phyloP scores from a whole-genome alignment of 2,329 filamentous ascomycete species.

The Clonostachys solani region DNA sequence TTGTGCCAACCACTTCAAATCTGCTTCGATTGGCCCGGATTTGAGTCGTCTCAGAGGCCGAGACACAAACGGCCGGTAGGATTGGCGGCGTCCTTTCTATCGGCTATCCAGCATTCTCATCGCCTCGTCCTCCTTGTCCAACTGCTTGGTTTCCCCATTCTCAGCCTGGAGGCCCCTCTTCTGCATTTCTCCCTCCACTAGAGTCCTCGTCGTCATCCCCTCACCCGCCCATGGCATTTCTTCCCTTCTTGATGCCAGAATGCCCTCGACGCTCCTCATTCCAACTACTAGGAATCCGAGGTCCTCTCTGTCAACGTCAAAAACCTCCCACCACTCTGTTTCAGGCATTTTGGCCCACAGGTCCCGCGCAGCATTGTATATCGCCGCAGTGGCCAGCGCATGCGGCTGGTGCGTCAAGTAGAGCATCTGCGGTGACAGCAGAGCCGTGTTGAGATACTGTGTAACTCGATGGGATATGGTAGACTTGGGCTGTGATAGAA shows the following conservation, averaged over 20 bases:
- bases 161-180: constrained; percentile 36
- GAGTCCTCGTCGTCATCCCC: constrained; percentile 53
- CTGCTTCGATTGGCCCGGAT: no score
- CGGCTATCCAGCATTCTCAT: constrained; percentile 31
- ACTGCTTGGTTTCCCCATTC: constrained; percentile 16
- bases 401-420: constrained; percentile 91
- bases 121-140: constrained; percentile 37
- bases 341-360: constrained; percentile 73
- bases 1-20: no score
- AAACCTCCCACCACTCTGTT: constrained; percentile 95
- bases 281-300: constrained; percentile 88
- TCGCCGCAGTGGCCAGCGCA: constrained; percentile 78
- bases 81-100: constrained; percentile 6
- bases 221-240: constrained; percentile 42
- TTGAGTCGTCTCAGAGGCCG: no score
- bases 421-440: constrained; percentile 83
- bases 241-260: constrained; percentile 55
- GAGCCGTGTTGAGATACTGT: constrained; percentile 77
- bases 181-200: constrained; percentile 56
- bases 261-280: constrained; percentile 73
- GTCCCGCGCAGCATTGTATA: constrained; percentile 86
- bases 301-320: constrained; percentile 92
- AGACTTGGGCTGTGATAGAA: constrained; percentile 40
- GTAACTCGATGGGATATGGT: constrained; percentile 62
- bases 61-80: no score